These are phyloP conservation scores for Metschnikowia shivogae DNA, from an alignment of 805 yeast species.

Conservation along the genomic window DNA sequence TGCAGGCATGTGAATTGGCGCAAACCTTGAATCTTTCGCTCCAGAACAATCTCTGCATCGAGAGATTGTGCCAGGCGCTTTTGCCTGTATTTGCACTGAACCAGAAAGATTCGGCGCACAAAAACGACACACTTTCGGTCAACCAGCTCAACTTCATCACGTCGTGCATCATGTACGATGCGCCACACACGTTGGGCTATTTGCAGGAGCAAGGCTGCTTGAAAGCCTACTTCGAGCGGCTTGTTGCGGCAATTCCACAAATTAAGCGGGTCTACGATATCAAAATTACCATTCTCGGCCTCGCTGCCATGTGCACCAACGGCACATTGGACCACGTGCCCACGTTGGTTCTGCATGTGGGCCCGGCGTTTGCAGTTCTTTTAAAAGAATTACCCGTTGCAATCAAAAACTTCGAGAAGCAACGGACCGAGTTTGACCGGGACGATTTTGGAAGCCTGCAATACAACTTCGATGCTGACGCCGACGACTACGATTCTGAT, in stretches of 20 bases:
- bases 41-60: conserved; percentile 46
- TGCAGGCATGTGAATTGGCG: conserved; percentile 57
- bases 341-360: conserved; percentile 32
- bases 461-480: conserved; percentile 9
- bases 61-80: conserved; percentile 42
- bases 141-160: conserved; percentile 58
- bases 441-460: conserved; percentile 19
- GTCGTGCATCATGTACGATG: conserved; percentile 59
- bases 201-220: conserved; percentile 43
- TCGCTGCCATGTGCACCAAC: conserved; percentile 19
- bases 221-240: conserved; percentile 48
- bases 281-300: conserved; percentile 68
- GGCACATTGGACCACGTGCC: conserved; percentile 27
- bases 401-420: conserved; percentile 57
- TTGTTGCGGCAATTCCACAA: conserved; percentile 58
- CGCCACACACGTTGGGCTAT: conserved; percentile 47
- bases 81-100: conserved; percentile 30
- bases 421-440: conserved; percentile 49
- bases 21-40: conserved; percentile 61
- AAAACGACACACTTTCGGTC: conserved; percentile 40
- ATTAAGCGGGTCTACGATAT: conserved; percentile 75
- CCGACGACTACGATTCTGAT: conserved; percentile 16
- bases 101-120: conserved; percentile 25
- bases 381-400: conserved; percentile 70
- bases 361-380: conserved; percentile 47